Conservation (phyloP, 768 basidiomycete genomes). For the Hygrophorus russula region DNA sequence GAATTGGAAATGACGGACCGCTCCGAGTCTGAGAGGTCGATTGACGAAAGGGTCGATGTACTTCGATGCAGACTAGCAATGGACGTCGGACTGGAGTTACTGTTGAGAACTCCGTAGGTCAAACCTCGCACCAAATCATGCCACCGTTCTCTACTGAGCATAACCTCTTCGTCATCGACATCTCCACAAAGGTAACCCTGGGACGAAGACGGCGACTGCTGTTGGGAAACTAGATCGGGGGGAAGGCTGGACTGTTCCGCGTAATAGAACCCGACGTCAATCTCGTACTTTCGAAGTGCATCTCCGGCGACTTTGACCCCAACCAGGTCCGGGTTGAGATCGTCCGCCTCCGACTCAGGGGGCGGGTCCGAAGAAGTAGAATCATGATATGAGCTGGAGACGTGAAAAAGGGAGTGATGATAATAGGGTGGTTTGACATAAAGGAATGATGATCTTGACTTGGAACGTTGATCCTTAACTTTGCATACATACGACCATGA, state of each 20-base stretch:
- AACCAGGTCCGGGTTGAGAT: conserved; percentile 27
- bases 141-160: conserved; percentile 28
- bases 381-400: neutral
- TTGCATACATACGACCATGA: conserved; percentile 26
- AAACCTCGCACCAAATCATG: conserved; percentile 28
- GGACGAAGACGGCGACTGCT: neutral
- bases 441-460: conserved; percentile 11
- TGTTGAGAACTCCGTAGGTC: conserved; percentile 19
- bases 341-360: conserved; percentile 12
- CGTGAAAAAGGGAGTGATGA: conserved; percentile 22
- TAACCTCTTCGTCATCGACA: conserved; percentile 24
- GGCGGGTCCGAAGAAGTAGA: neutral
- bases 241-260: neutral
- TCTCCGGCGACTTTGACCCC: conserved; percentile 28
- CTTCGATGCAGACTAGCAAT: conserved; percentile 18
- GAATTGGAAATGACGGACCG: conserved; percentile 26
- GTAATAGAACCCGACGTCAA: conserved; percentile 28
- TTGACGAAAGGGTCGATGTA: conserved; percentile 25
- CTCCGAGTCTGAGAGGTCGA: conserved; percentile 32
- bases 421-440: conserved; percentile 20
- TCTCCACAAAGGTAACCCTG: conserved; percentile 4
- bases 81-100: neutral
- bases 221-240: neutral
- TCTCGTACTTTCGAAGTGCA: conserved; percentile 28
- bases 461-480: conserved; percentile 4